Conservation (phyloP, 73 alveolate genomes). For the Paramecium sexaurelia region DNA sequence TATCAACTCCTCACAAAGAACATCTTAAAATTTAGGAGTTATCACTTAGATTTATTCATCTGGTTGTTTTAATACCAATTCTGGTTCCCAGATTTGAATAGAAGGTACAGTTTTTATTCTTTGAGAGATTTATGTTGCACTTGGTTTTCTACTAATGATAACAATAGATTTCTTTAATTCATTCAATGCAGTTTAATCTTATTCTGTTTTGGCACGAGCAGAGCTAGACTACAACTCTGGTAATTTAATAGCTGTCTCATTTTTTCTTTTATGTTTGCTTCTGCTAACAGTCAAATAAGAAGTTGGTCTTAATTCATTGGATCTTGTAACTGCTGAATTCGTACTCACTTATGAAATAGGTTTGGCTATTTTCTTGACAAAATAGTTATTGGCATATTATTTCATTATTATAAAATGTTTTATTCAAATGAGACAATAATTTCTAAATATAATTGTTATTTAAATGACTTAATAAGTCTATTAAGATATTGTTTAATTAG, state of each 20-base stretch:
- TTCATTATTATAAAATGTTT: background rate
- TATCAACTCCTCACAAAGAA: background rate
- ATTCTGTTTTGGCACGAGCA: background rate
- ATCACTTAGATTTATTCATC: background rate
- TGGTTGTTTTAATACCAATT: background rate
- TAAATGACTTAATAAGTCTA: background rate
- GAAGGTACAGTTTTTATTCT: background rate
- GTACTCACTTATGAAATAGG: slow-evolving; percentile 9
- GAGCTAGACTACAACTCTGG: background rate
- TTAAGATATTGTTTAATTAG: background rate
- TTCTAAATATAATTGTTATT: background rate
- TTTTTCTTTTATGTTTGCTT: background rate
- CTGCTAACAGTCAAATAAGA: background rate
- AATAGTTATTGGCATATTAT: background rate
- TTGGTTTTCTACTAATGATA: slow-evolving; percentile 13
- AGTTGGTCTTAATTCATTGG: background rate
- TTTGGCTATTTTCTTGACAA: background rate
- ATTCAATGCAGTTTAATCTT: background rate
- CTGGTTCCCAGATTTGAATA: slow-evolving; percentile 15
- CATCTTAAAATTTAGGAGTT: background rate
- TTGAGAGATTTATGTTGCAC: background rate
- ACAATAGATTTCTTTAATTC: background rate
- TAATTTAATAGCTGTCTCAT: background rate
- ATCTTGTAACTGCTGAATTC: background rate
- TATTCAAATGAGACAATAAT: background rate